Base-by-base conservation (phyloP, 805 yeast species). In the Yarrowia porcina region DNA sequence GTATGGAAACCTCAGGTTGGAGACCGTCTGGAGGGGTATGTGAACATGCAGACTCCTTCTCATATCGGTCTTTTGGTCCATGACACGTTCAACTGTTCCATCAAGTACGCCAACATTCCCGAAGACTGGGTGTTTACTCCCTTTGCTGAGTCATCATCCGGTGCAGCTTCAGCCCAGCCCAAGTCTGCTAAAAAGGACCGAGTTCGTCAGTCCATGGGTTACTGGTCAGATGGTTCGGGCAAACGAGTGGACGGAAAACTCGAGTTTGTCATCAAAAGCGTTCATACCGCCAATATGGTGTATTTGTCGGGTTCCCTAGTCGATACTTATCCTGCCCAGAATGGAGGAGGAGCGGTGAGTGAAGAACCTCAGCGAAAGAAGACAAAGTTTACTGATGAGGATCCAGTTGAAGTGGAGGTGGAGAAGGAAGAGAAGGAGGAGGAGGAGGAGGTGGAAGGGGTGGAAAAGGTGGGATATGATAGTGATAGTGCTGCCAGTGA, bases 51-150 rank as follows among this genome's bases (percentile, higher is more conserved):
- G 77, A 87, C 97, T 2, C 96, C 96, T 17, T 87, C 97, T 8
- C 99, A 94, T 72, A 88, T 94, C 69, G 98, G 97, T 65, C 79
- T 94, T 65, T 80, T 94, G 67, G 80, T 94, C 56, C 92, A 90
- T 73, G 98, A 94, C 75, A 90, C 96, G 0, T 94, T 94, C 78
- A 94, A 94, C 75, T 97, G 97, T 21, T 85, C 93, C 49, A 90
- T 94, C 66, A 90, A 89, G 74, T 85, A 89, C 72, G 86, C 82
- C 71, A 86, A 84, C 69, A 91, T 94, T 65, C 99, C 99, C n/a
- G 76, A 78, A 42, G 82, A 79, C 50, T 94, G 99, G 99, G 78
- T 79, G 33, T 94, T 93, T 74, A 81, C 89, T 61, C 62, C 63
- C 20, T 44, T 47, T 13, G 65, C 66, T 6, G 70, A 63, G 18